Base-by-base conservation (phyloP, 805 yeast genomes). In the Monosporozyma servazzii region DNA sequence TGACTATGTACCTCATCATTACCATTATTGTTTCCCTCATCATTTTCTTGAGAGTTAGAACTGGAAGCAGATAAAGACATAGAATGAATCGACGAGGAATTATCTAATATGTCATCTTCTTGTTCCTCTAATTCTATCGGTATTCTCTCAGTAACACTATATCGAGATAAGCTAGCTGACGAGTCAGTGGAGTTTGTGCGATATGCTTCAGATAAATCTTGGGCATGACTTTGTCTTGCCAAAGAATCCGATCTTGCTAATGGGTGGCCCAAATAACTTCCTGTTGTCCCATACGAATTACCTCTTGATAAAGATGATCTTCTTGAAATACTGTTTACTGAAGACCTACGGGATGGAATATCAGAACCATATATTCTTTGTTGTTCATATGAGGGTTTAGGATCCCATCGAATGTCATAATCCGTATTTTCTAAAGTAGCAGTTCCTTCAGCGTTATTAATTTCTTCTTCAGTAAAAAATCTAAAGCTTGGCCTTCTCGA, bases 401-500 rank as follows among this genome's bases (percentile, higher is more conserved):
- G 74, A 55, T 86, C 89, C 85, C 93, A 85, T 57, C 80, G 75
- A 7, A 87, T 81, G 61, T 86, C 84, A 60, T 82, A 86, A 62
- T 86, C 93, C 21, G 85, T 78, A 58, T 79, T 76, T 54, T 82
- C 86, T 57, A 84, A 64, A 2, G 91, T 84, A 1, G 96, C 86
- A 1, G 91, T 76, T 46, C 96, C 96, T 50, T 86, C 93, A 0
- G 98, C 97, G 48, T 77, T 74, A 60, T 85, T 90, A 45, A 91
- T 83, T 57, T 88, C 93, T 51, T 86, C 88, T 3, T 84, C 74
- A 10, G 91, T 81, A 68, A 91, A 91, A 65, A 90, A 91, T 54
- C 81, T 78, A 71, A 93, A 91, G 51, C 82, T 73, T 13, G 68
- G 62, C n/a, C 59, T 58, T 17, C 63, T 54, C 17, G 73, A 69